Conservation (phyloP, 257 asterid species). For the Solanum chiquidenum region DNA sequence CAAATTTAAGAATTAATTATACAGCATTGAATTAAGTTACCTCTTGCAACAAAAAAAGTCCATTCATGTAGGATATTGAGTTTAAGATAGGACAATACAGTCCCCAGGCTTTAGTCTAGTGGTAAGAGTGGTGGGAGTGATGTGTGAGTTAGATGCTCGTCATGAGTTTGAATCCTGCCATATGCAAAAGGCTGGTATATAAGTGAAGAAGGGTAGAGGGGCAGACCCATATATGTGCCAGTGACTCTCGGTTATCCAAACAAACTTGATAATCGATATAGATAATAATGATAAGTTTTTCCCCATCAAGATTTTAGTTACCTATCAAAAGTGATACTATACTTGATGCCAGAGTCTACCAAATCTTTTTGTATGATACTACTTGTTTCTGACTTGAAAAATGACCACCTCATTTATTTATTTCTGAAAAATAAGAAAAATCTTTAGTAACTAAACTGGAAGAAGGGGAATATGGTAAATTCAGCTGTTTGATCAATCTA, state of each 20-base stretch:
- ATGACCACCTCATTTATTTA: too few relatives aligned
- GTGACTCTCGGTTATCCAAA: neutral
- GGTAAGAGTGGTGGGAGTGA: neutral
- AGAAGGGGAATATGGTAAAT: too few relatives aligned
- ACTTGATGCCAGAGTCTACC: too few relatives aligned
- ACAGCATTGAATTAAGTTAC: neutral
- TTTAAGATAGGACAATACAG: neutral
- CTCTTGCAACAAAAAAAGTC: neutral
- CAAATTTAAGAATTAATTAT: neutral
- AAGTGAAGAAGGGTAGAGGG: neutral
- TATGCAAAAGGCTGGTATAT: neutral
- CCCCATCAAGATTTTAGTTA: too few relatives aligned
- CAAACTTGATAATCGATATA: neutral
- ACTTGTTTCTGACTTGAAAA: too few relatives aligned
- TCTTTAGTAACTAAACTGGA: too few relatives aligned
- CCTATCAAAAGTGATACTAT: too few relatives aligned
- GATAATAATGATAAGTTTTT: neutral
- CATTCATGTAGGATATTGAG: neutral
- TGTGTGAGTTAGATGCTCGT: neutral
- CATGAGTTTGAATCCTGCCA: neutral
- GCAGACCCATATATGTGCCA: neutral
- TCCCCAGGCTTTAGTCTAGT: neutral
- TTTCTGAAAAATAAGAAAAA: too few relatives aligned
- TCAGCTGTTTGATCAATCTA: too few relatives aligned
- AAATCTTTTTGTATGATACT: too few relatives aligned